Percentiles rank a stretch among this genome's conserved stretches.
Conservation (phyloP, 2,329 filamentous ascomycete species). For the Zymoseptoria passerinii region DNA sequence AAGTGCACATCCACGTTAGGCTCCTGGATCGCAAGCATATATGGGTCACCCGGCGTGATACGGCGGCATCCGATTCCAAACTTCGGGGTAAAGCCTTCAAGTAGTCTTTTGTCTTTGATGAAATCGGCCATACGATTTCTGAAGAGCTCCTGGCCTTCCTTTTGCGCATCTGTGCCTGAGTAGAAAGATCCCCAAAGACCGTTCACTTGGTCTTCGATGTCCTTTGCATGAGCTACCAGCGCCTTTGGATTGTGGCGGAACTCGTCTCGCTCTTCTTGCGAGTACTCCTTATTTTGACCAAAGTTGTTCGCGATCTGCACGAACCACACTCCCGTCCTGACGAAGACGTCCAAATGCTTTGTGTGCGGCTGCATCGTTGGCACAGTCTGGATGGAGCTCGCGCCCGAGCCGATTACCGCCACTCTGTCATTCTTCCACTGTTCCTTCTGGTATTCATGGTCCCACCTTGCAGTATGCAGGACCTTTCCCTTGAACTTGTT, state of each 20-base stretch:
- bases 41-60: slow-evolving; percentile 44
- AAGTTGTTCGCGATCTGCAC: slow-evolving; percentile 40
- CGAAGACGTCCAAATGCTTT: slow-evolving; percentile 41
- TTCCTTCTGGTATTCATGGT: slow-evolving; percentile 37
- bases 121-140: slow-evolving; percentile 40
- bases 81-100: slow-evolving; percentile 41
- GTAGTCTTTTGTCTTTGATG: slow-evolving; percentile 44
- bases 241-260: slow-evolving; percentile 37
- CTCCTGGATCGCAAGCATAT: slow-evolving; percentile 44
- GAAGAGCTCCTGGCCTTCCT: slow-evolving; percentile 32
- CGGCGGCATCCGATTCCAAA: slow-evolving; percentile 40
- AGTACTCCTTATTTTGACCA: slow-evolving; percentile 40
- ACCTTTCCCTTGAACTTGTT: slow-evolving; percentile 39
- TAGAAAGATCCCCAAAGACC: slow-evolving; percentile 42
- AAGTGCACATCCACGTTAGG: slow-evolving; percentile 46
- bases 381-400: slow-evolving; percentile 40
- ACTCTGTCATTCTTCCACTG: slow-evolving; percentile 37
- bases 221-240: slow-evolving; percentile 38
- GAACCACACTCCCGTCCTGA: slow-evolving; percentile 36
- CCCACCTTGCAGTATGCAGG: slow-evolving; percentile 41
- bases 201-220: slow-evolving; percentile 36
- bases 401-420: slow-evolving; percentile 39
- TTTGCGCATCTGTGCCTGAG: slow-evolving; percentile 35
- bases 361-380: slow-evolving; percentile 40
- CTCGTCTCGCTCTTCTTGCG: slow-evolving; percentile 33